Percentiles rank a stretch among this genome's conserved stretches.
These are phyloP conservation scores for Chloromonas sp. DNA, from an alignment of 163 green algal species.

Conservation along the genomic window DNA sequence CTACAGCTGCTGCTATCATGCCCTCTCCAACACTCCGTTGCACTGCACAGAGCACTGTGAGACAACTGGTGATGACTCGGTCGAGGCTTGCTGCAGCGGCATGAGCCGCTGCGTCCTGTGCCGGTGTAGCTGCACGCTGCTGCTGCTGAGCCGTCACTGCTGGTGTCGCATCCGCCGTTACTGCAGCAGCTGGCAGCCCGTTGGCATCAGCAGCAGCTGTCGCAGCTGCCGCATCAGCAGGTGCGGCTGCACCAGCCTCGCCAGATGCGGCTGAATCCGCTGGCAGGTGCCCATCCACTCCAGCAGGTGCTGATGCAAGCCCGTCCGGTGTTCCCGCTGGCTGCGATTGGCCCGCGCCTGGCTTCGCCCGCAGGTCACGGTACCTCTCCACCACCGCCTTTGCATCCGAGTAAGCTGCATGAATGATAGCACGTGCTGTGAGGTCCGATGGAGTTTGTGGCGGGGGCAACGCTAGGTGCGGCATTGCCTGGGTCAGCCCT, in stretches of 20 bases:
- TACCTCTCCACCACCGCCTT: neutral
- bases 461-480: neutral
- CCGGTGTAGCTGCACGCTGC: neutral
- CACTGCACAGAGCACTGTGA: neutral
- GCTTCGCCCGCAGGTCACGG: neutral
- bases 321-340: neutral
- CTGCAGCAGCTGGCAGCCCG: too few species aligned
- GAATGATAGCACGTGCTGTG: neutral
- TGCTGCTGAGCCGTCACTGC: conserved; percentile 10
- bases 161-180: too few species aligned
- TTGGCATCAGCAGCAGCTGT: neutral
- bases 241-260: neutral
- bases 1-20: neutral
- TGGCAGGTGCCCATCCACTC: too few species aligned
- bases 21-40: neutral
- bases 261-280: too few species aligned
- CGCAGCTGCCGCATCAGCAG: neutral
- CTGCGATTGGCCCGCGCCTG: neutral
- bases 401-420: neutral
- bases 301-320: neutral
- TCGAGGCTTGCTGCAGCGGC: neutral
- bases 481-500: neutral
- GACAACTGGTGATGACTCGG: neutral
- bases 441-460: neutral
- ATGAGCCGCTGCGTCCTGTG: neutral